Percentiles rank a stretch among this genome's conserved stretches.
Conservation (phyloP, 345 rosid species). For the Melaleuca quinquenervia region DNA sequence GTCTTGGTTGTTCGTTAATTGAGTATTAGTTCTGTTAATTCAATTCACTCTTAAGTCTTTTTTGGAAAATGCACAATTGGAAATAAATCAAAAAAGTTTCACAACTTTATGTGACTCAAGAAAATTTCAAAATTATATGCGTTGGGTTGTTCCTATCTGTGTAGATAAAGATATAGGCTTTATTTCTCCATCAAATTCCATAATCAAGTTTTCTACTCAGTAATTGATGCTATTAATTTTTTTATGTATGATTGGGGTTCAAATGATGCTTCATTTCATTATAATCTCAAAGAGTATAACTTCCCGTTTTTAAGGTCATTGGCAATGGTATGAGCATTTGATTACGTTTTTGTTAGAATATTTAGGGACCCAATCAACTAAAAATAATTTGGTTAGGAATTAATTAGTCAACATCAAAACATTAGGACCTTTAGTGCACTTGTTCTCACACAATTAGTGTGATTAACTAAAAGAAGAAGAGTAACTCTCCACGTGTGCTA, state of each 20-base stretch:
- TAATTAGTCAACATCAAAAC: background rate
- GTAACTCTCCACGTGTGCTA: no score
- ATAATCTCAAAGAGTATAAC: background rate
- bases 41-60: background rate
- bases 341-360: background rate
- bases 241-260: background rate
- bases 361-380: background rate
- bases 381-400: no score
- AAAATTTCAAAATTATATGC: background rate
- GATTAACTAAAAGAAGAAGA: background rate
- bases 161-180: no score
- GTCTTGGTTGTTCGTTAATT: no score
- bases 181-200: no score
- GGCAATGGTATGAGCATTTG: background rate
- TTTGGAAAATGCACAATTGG: background rate
- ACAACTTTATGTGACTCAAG: background rate
- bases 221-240: background rate
- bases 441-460: background rate
- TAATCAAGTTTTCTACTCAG: background rate
- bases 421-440: background rate
- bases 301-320: background rate
- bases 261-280: background rate
- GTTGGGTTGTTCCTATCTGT: no score
- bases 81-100: no score
- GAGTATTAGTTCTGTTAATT: background rate